phyloP scores from a whole-genome alignment of 495 filamentous ascomycete genomes.

The Amorphotheca resinae region DNA sequence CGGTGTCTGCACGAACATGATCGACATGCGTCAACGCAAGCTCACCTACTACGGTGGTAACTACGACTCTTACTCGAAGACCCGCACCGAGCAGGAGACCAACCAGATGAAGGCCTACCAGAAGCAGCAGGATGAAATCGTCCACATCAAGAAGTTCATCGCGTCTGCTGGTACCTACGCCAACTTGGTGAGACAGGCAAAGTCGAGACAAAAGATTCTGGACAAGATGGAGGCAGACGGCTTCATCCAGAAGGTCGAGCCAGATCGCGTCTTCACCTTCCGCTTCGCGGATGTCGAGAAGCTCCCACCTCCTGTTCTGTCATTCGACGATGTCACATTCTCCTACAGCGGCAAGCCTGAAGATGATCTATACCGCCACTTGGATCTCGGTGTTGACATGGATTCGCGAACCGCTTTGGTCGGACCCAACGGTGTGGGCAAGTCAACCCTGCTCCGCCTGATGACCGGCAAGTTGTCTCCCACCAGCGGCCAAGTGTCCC shows the following conservation, averaged over 20 bases:
- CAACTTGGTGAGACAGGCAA: slow-evolving; percentile 97
- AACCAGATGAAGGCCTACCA: slow-evolving; percentile 98
- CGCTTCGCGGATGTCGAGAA: slow-evolving; percentile 98
- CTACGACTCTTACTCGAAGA: slow-evolving; percentile 98
- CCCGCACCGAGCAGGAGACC: slow-evolving; percentile 80
- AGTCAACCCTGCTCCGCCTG: slow-evolving; percentile 93
- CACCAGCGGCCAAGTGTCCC: slow-evolving; percentile 64
- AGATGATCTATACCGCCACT: slow-evolving; percentile 89
- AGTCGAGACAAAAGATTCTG: slow-evolving; percentile 98
- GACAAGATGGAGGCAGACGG: slow-evolving; percentile 99
- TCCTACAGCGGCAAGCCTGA: slow-evolving; percentile 84
- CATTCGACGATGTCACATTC: slow-evolving; percentile 94
- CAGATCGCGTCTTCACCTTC: slow-evolving; percentile 92
- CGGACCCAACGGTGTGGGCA: slow-evolving; percentile 98
- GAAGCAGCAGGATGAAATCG: slow-evolving; percentile 98
- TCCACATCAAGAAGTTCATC: slow-evolving; percentile 99
- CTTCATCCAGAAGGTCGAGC: slow-evolving; percentile 80
- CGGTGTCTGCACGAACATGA: slow-evolving; percentile 97
- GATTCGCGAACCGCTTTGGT: slow-evolving; percentile 95
- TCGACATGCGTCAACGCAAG: slow-evolving; percentile 86
- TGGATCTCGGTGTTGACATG: slow-evolving; percentile 99
- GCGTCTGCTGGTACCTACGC: slow-evolving; percentile 98
- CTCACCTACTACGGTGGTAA: slow-evolving; percentile 99
- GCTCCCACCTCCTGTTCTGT: slow-evolving; percentile 88
- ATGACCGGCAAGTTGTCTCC: slow-evolving; percentile 95